Evolutionary conservation across 208 protist genomes (phyloP).

Genomic region (Crithidia mellificae): DNA sequence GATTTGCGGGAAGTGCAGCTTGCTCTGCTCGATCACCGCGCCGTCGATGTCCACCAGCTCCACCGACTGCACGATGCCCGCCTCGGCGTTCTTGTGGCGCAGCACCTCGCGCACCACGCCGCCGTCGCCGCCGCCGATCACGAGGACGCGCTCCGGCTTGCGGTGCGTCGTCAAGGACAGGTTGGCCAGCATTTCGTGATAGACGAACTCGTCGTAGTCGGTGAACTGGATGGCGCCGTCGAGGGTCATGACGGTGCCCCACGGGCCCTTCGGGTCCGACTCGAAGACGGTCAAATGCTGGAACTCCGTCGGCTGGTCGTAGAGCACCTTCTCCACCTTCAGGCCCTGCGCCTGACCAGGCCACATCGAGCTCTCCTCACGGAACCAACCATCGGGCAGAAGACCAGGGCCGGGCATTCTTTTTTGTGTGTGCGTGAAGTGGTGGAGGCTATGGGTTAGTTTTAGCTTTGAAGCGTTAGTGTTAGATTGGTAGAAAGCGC

Average conservation of each 20-base stretch:
- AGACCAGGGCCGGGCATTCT: slow-evolving; percentile 75
- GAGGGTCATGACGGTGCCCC: slow-evolving; percentile 96
- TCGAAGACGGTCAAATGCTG: slow-evolving; percentile 91
- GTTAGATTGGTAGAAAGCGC: too few relatives aligned
- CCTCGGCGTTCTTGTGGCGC: slow-evolving; percentile 76
- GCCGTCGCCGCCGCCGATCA: slow-evolving; percentile 98
- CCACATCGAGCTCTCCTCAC: slow-evolving; percentile 88
- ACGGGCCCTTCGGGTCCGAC: slow-evolving; percentile 82
- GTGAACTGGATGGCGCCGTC: slow-evolving; percentile 97
- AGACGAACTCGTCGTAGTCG: slow-evolving; percentile 97
- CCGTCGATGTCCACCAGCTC: slow-evolving; percentile 98
- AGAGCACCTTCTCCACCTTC: slow-evolving; percentile 89
- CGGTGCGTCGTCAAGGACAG: slow-evolving; percentile 90
- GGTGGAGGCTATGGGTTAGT: neutral
- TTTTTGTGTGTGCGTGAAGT: neutral
- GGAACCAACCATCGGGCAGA: slow-evolving; percentile 88
- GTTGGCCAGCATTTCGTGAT: slow-evolving; percentile 99
- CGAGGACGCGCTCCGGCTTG: slow-evolving; percentile 92
- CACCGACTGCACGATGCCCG: slow-evolving; percentile 79
- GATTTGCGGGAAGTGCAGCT: slow-evolving; percentile 85
- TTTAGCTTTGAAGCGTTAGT: neutral
- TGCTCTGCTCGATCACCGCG: slow-evolving; percentile 84
- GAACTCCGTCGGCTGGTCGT: slow-evolving; percentile 78
- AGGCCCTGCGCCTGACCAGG: slow-evolving; percentile 87
- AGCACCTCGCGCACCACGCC: slow-evolving; percentile 97